Evolutionary conservation across 1,284 basidiomycete genomes (phyloP).

Genomic region (Ustilago shanxiensis): DNA sequence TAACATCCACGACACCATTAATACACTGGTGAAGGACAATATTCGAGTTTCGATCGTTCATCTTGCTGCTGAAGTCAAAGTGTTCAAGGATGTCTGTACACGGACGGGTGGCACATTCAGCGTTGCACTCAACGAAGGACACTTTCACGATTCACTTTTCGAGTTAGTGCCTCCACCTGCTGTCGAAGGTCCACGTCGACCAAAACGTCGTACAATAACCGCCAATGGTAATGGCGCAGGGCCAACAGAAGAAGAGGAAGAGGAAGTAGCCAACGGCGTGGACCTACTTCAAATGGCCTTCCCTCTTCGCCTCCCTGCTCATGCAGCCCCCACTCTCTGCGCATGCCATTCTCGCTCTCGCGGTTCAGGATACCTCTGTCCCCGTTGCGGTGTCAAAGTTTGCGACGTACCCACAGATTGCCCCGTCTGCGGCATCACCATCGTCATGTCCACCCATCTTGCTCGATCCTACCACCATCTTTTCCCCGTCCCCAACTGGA

Average conservation of each 20-base stretch:
- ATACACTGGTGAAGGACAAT: constrained; percentile 79
- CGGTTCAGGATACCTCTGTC: constrained; percentile 87
- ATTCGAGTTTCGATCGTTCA: constrained; percentile 93
- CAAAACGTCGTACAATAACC: constrained; percentile 1
- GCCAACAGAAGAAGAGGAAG: constrained; percentile 1
- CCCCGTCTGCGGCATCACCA: constrained; percentile 95
- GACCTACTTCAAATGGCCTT: constrained; percentile 99
- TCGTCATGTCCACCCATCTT: constrained; percentile 96
- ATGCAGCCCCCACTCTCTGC: constrained; percentile 73
- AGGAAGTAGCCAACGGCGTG: constrained; percentile 44
- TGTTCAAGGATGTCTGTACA: constrained; percentile 82
- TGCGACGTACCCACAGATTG: constrained; percentile 99
- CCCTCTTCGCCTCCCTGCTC: constrained; percentile 71
- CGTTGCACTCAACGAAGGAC: constrained; percentile 95
- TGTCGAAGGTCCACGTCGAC: constrained; percentile 39
- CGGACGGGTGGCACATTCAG: constrained; percentile 72
- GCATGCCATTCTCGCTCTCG: constrained; percentile 88
- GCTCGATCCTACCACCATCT: constrained; percentile 94
- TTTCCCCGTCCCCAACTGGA: constrained; percentile 87
- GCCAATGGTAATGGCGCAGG: constrained; percentile 4
- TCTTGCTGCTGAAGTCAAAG: constrained; percentile 93
- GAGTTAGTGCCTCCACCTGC: constrained; percentile 86
- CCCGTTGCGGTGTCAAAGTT: constrained; percentile 88
- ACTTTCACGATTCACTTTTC: constrained; percentile 93
- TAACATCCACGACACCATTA: constrained; percentile 92